A percentile compares a stretch with the other conserved stretches of the same genome.
Conservation (phyloP, 768 basidiomycete species). For the Boletus rufocinnamomeus region DNA sequence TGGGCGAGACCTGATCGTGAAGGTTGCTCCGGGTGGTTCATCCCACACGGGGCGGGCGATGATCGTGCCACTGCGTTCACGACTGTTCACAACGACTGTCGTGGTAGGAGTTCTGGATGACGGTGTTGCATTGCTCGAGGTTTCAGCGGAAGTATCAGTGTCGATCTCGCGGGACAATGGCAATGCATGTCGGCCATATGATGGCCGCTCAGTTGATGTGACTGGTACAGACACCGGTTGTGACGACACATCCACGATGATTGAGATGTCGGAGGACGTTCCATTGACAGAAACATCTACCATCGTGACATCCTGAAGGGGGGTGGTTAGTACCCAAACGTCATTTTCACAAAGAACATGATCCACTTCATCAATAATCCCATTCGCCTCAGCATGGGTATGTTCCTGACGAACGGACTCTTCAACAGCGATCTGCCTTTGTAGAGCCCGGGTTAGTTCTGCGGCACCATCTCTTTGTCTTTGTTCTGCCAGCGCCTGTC, state of each 20-base stretch:
- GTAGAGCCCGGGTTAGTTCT: slow-evolving; percentile 58
- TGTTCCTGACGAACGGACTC: slow-evolving; percentile 25
- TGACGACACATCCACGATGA: slow-evolving; percentile 24
- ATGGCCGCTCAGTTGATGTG: slow-evolving; percentile 22
- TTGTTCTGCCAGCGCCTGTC: slow-evolving; percentile 55
- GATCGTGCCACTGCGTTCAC: slow-evolving; percentile 77
- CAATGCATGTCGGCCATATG: slow-evolving; percentile 24
- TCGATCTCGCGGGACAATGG: slow-evolving; percentile 47
- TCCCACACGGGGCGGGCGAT: slow-evolving; percentile 69
- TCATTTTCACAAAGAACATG: neutral
- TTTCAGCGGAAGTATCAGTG: slow-evolving; percentile 62
- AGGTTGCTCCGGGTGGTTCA: slow-evolving; percentile 26
- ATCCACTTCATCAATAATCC: slow-evolving; percentile 30
- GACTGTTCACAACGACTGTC: slow-evolving; percentile 53
- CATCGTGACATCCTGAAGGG: slow-evolving; percentile 38
- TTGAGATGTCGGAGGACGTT: slow-evolving; percentile 23
- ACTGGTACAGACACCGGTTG: slow-evolving; percentile 21
- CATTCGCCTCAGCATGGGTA: slow-evolving; percentile 7
- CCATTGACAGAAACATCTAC: slow-evolving; percentile 25
- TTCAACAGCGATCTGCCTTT: slow-evolving; percentile 47
- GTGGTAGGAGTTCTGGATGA: slow-evolving; percentile 62
- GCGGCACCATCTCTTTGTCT: slow-evolving; percentile 57
- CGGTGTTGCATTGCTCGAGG: slow-evolving; percentile 61
- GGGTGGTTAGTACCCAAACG: slow-evolving; percentile 10
- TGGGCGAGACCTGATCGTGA: slow-evolving; percentile 33